A percentile compares a stretch with the other conserved stretches of the same genome.
phyloP scores from a whole-genome alignment of 441 rosid species.

The Mallotus repandus region DNA sequence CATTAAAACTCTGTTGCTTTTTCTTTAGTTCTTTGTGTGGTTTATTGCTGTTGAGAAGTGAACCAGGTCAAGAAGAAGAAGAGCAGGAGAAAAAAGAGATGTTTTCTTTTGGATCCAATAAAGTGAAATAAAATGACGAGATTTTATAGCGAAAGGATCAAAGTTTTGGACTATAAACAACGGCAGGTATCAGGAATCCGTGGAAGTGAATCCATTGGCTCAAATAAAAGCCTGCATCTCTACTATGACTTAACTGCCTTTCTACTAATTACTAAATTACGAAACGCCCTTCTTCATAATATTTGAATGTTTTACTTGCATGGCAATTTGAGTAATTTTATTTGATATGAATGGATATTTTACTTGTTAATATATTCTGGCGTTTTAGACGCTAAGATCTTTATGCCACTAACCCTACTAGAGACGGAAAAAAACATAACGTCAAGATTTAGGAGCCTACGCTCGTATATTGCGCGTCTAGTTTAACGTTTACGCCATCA shows the following conservation, averaged over 20 bases:
- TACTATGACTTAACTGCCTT: constrained; percentile 4
- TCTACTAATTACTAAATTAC: background rate
- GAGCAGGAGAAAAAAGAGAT: background rate
- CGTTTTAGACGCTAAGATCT: constrained; percentile 1
- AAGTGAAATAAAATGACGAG: constrained; percentile 11
- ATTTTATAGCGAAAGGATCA: constrained; percentile 7
- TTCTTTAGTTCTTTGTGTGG: background rate
- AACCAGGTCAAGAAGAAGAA: background rate
- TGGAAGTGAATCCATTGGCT: constrained; percentile 52
- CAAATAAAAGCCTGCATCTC: constrained; percentile 13
- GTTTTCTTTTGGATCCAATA: background rate
- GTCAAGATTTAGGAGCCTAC: constrained; percentile 32
- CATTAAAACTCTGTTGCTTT: constrained; percentile 13
- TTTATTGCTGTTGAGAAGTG: background rate
- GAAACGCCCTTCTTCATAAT: background rate
- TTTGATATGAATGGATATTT: background rate
- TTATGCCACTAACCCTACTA: constrained; percentile 23
- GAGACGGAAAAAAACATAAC: constrained; percentile 24
- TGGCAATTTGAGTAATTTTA: background rate
- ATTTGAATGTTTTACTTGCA: fast-evolving
- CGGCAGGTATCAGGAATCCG: constrained; percentile 42
- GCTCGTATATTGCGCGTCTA: constrained; percentile 39
- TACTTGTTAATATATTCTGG: no score
- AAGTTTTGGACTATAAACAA: constrained; percentile 27
- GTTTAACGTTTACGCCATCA: constrained; percentile 28